phyloP scores from a whole-genome alignment of 2,329 filamentous ascomycete genomes.

The Trichoderma sp. region DNA sequence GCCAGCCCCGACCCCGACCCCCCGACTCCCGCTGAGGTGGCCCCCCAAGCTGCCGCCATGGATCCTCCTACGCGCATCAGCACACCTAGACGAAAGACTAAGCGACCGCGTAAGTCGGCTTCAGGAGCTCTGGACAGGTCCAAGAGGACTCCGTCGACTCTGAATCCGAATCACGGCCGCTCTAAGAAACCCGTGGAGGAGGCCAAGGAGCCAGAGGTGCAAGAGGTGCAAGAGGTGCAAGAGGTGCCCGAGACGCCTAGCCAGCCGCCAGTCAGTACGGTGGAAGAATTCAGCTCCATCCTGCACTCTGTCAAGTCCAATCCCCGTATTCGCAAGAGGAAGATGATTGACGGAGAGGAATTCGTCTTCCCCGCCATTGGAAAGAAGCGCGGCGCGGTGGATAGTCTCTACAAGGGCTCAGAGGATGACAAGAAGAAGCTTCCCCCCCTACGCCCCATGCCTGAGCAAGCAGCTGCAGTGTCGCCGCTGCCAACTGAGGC shows the following conservation, averaged over 20 bases:
- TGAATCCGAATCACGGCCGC: slow-evolving; percentile 38
- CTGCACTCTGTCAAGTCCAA: slow-evolving; percentile 49
- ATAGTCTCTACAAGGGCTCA: slow-evolving; percentile 1
- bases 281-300: slow-evolving; percentile 41
- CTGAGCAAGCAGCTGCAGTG: slow-evolving; percentile 18
- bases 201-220: background rate
- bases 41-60: background rate
- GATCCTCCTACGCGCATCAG: background rate
- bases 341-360: slow-evolving; percentile 42
- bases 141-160: slow-evolving; percentile 32
- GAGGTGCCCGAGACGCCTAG: background rate
- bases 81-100: slow-evolving; percentile 28
- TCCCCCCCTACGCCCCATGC: slow-evolving; percentile 31
- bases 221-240: background rate
- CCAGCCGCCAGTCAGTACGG: slow-evolving; percentile 19
- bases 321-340: slow-evolving; percentile 46
- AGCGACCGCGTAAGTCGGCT: slow-evolving; percentile 40
- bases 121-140: slow-evolving; percentile 34
- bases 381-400: slow-evolving; percentile 18
- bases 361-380: slow-evolving; percentile 24
- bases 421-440: slow-evolving; percentile 26
- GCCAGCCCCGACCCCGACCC: background rate
- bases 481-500: slow-evolving; percentile 33
- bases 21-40: slow-evolving; percentile 10
- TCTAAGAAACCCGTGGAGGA: slow-evolving; percentile 23